A percentile compares a stretch with the other conserved stretches of the same genome.
These are phyloP conservation scores for Septoria petroselini DNA, from an alignment of 2,329 filamentous ascomycete species.

Conservation along the genomic window DNA sequence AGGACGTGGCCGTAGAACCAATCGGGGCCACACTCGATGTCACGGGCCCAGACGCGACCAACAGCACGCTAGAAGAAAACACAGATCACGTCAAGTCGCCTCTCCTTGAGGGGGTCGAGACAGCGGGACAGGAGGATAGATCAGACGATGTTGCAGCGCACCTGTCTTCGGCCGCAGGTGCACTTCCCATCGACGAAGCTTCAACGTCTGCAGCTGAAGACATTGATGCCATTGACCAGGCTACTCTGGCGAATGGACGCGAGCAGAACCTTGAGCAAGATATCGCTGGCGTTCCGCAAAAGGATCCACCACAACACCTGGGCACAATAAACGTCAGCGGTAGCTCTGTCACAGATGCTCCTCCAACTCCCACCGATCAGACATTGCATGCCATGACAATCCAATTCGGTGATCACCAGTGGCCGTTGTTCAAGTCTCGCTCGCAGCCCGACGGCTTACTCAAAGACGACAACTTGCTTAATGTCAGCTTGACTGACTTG, in stretches of 20 bases:
- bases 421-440: slow-evolving; percentile 57
- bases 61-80: neutral
- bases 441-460: slow-evolving; percentile 56
- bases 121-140: neutral
- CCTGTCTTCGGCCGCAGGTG: neutral
- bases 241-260: neutral
- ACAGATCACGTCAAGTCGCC: neutral
- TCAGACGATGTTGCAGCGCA: neutral
- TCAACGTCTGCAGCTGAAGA: neutral
- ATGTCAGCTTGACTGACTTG: slow-evolving; percentile 53
- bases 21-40: neutral
- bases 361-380: slow-evolving; percentile 38
- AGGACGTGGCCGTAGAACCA: slow-evolving; percentile 11
- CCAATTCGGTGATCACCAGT: slow-evolving; percentile 55
- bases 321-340: slow-evolving; percentile 18
- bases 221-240: neutral
- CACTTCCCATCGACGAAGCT: neutral
- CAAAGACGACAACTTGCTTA: slow-evolving; percentile 54
- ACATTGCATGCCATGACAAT: slow-evolving; percentile 51
- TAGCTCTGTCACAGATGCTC: slow-evolving; percentile 25
- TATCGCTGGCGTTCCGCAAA: neutral
- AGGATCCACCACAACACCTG: slow-evolving; percentile 14
- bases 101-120: neutral
- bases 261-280: neutral
- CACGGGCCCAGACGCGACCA: neutral